Conservation (phyloP, 73 alveolate species). For the Paramecium sexaurelia region DNA sequence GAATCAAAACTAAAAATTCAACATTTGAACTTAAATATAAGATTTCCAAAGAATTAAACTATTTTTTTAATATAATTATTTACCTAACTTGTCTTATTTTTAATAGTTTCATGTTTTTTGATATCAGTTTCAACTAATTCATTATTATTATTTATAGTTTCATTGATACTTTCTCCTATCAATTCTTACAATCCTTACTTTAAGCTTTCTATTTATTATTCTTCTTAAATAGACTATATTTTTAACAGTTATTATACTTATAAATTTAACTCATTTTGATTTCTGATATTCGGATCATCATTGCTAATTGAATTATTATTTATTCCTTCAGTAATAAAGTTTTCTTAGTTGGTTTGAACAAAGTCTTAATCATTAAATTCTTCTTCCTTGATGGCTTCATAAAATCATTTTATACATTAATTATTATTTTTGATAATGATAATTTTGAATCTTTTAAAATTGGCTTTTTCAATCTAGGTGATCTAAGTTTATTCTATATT, state of each 20-base stretch:
- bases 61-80: not conserved
- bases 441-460: not conserved
- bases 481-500: not conserved
- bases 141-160: not conserved
- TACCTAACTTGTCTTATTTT: not conserved
- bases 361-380: not conserved
- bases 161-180: not conserved
- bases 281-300: not conserved
- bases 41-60: not conserved
- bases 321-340: not conserved
- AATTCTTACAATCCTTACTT: not conserved
- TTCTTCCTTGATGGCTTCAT: not conserved
- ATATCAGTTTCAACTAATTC: not conserved
- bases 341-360: not conserved
- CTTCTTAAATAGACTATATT: not conserved
- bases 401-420: not conserved
- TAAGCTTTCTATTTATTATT: not conserved
- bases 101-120: not conserved
- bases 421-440: not conserved
- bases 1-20: not conserved
- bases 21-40: not conserved
- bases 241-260: not conserved
- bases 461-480: not conserved
- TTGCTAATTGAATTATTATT: not conserved
- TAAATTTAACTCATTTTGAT: not conserved